A percentile compares a stretch with the other conserved stretches of the same genome.
Conservation (phyloP, 306 rosid genomes). For the Parietaria judaica region DNA sequence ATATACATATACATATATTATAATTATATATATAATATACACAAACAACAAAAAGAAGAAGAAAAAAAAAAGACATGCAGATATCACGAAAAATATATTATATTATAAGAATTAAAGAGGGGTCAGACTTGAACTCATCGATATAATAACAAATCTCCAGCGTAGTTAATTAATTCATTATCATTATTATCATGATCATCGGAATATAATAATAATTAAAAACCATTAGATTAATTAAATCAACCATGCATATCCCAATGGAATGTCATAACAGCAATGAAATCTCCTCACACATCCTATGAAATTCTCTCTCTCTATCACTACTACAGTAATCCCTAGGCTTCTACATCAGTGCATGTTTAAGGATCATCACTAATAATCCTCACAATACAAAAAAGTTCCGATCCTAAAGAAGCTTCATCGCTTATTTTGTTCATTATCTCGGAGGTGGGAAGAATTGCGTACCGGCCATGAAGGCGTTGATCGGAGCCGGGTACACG, state of each 20-base stretch:
- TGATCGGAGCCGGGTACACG: conserved; percentile 66
- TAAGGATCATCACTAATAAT: conserved; percentile 22
- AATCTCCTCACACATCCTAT: conserved; percentile 18
- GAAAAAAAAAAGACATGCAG: conserved; percentile 11
- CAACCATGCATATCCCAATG: neutral
- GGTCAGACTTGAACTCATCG: too few relatives aligned
- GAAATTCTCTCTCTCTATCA: conserved; percentile 5
- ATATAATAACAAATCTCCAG: neutral
- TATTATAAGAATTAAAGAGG: neutral
- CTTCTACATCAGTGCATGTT: conserved; percentile 28
- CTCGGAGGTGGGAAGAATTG: conserved; percentile 86
- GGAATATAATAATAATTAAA: conserved; percentile 11
- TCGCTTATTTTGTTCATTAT: conserved; percentile 31
- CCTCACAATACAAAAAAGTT: neutral
- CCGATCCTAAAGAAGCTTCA: neutral
- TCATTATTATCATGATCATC: neutral
- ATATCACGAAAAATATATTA: neutral
- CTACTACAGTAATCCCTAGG: conserved; percentile 11
- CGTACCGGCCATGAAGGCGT: conserved; percentile 95
- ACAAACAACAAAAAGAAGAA: neutral
- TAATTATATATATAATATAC: conserved; percentile 17
- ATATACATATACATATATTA: too few relatives aligned
- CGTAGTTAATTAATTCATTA: neutral
- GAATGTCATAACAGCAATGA: conserved; percentile 15
- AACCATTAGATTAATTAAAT: neutral